Evolutionary conservation across 257 asterid genomes (phyloP), one percentile per base, ranked within the genome.

Genomic region (Scutellaria baicalensis): DNA sequence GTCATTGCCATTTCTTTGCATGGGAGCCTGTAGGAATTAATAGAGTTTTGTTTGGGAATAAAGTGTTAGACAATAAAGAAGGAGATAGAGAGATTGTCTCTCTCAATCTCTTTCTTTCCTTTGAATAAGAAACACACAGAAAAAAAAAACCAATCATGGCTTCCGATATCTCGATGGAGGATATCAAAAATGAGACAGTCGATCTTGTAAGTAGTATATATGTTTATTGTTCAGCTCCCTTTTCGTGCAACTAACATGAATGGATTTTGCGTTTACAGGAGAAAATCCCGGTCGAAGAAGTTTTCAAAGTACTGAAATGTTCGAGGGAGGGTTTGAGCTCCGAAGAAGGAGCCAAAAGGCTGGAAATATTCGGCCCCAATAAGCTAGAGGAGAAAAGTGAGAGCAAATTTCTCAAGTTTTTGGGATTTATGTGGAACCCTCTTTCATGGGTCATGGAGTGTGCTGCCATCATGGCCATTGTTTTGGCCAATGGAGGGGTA

Each of bases 401-500:
- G 61, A 76, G 79, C 82, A 81, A 81, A 59, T 9, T 84, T 33
- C 84, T 84, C 31, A 84, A 76, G 69, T 84, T 83, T 67, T 80
- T 80, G 58, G 88, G 85, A 0, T 83, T 80, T 55, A 83, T 80
- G 88, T 80, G 85, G 88, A 83, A 83, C 52, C 88, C 88, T 69
- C 85, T 83, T 0, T 83, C 88, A 16, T 80, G 85, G 88, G 88
- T 83, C 40, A 83, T 83, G 88, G 88, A 83, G 68, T 16, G 12
- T 44, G 88, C 88, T 9, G 88, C 88, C 44, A 66, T 83, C 64
- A 83, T 83, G 85, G 88, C 88, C 56, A 83, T 83, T 75, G 88
- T 27, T 43, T 75, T 80, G 74, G 93, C 93, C 62, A 86, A 89
- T 43, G 96, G 96, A 75, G 96, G 96, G 81, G 95, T 88, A 67